Evolutionary conservation across 1,284 basidiomycete genomes (phyloP).

Genomic region (Tetrapyrgos nigripes): DNA sequence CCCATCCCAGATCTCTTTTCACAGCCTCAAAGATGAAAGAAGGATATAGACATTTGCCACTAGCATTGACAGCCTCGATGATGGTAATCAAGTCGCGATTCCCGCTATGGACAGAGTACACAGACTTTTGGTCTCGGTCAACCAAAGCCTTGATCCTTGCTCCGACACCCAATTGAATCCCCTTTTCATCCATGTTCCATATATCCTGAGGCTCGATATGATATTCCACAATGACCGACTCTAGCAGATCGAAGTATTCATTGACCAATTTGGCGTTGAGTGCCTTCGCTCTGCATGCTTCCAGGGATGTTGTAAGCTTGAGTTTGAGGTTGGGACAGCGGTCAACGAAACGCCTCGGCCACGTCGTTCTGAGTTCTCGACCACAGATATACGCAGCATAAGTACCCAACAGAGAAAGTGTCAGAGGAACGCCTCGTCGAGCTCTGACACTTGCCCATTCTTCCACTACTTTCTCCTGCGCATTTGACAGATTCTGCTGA

Average conservation of each 20-base stretch:
- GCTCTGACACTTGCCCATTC: too few species aligned
- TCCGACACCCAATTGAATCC: slow-evolving; percentile 40
- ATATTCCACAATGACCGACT: slow-evolving; percentile 26
- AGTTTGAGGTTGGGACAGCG: slow-evolving; percentile 12
- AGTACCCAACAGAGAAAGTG: too few species aligned
- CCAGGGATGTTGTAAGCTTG: slow-evolving; percentile 6
- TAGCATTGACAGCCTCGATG: slow-evolving; percentile 43
- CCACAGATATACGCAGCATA: slow-evolving; percentile 15
- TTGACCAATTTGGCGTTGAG: too few species aligned
- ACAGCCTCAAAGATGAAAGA: slow-evolving; percentile 33
- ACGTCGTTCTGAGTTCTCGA: slow-evolving; percentile 2
- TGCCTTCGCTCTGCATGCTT: too few species aligned
- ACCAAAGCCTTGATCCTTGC: slow-evolving; percentile 26
- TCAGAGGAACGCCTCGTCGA: too few species aligned
- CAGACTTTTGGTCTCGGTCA: too few species aligned
- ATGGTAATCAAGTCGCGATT: too few species aligned
- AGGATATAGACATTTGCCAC: slow-evolving; percentile 33
- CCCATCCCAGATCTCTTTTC: slow-evolving; percentile 24
- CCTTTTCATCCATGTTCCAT: too few species aligned
- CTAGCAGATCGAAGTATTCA: slow-evolving; percentile 20
- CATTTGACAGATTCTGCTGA: too few species aligned
- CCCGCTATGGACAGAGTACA: too few species aligned
- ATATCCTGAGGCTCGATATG: slow-evolving; percentile 42
- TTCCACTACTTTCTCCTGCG: too few species aligned
- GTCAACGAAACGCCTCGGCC: slow-evolving; percentile 8